Base-by-base conservation (phyloP, 257 asterid species). In the Pogostemon cablin region DNA sequence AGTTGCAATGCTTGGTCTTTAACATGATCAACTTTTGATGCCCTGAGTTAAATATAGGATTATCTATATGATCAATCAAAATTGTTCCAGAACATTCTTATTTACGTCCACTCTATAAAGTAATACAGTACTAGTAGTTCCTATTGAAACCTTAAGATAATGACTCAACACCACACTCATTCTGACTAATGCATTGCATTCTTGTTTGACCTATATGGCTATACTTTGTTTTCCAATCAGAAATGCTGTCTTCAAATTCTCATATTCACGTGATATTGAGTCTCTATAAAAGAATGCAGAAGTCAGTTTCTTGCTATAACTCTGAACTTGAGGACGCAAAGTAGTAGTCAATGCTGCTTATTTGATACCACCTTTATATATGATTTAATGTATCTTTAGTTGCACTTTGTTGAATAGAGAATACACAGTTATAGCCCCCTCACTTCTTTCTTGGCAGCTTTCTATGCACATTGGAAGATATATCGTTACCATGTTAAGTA, bases 381-480 rank as follows among this genome's bases (percentile, higher is more conserved):
- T 49, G 52, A 20, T 65, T 47, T 7, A 2, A 48, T 58, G 38
- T 69, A 40, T 44, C 48, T 38, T 17, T 4, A 40, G 12, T 1
- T 60, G 20, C 6, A 62, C 11, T 39, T 69, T 46, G 41, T 20
- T 43, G 42, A 35, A 12, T 46, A 50, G 40, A 40, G n/a, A 15
- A 59, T 2, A 6, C 55, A 35, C 48, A 41, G 10, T 41, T 57
- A 44, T 12, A 17, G 12, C 42, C 40, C 17, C 32, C 25, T 71
- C 47, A 57, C 34, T 68, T 57, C 20, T 57, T 66, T 58, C 7
- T 79, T 7, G 68, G 73, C 87, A 93, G 99, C 68, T 74, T 35
- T 91, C 96, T 53, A 72, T 89, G 80, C 91, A 93, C 59, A 69
- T 91, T 67, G 97, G 97, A 71, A 83, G 99, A 78, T 93, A 87